phyloP scores from a whole-genome alignment of 495 filamentous ascomycete species.

The Thermochaetoides thermophila region DNA sequence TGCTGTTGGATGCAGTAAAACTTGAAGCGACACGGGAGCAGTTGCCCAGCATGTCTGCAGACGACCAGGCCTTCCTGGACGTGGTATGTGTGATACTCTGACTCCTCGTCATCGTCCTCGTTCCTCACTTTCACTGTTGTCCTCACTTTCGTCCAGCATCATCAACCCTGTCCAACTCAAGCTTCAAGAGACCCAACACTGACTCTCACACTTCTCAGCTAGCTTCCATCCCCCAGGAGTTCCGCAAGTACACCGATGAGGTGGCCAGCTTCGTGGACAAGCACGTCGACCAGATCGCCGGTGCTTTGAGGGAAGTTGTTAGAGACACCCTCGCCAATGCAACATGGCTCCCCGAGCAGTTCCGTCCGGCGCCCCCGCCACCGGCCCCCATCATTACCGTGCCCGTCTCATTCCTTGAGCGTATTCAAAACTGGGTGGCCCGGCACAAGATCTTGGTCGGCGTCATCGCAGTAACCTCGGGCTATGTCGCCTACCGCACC shows the following conservation, averaged over 20 bases:
- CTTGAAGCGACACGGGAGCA: no score
- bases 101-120: slow-evolving; percentile 4
- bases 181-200: slow-evolving; percentile 1
- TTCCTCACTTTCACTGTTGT: no score
- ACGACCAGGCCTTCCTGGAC: slow-evolving; percentile 49
- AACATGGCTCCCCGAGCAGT: slow-evolving; percentile 53
- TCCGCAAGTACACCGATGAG: slow-evolving; percentile 26
- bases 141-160: no score
- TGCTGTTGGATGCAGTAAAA: no score
- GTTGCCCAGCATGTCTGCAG: slow-evolving; percentile 40
- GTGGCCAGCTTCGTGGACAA: slow-evolving; percentile 66
- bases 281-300: slow-evolving; percentile 56
- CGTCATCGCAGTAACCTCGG: slow-evolving; percentile 50
- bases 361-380: slow-evolving; percentile 42
- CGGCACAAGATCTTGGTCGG: slow-evolving; percentile 56
- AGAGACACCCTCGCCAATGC: slow-evolving; percentile 47
- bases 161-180: not conserved
- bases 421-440: slow-evolving; percentile 43
- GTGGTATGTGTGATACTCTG: slow-evolving; percentile 26
- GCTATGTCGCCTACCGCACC: slow-evolving; percentile 50
- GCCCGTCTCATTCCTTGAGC: slow-evolving; percentile 22
- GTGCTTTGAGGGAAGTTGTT: slow-evolving; percentile 43
- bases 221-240: slow-evolving; percentile 54
- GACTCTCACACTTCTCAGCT: slow-evolving; percentile 45
- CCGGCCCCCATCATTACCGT: slow-evolving; percentile 26